Base-by-base conservation (phyloP, 2,329 filamentous ascomycete species). In the Ophiostoma fasciatum region DNA sequence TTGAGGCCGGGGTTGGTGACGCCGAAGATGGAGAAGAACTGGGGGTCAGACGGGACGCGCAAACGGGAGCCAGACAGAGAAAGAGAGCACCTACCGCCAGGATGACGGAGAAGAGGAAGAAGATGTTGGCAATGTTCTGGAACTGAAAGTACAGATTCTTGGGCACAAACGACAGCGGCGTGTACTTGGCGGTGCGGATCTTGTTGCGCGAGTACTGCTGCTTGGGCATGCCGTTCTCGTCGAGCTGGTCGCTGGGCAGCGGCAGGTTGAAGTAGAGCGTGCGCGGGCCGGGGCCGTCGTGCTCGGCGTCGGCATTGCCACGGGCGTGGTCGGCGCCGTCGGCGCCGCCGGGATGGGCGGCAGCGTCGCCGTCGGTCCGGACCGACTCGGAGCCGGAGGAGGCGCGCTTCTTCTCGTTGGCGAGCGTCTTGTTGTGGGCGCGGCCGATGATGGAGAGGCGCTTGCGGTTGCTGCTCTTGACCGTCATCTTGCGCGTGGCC, bases 101-200 rank as follows among this genome's bases (percentile, higher is more conserved):
- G 52, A 98, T 93, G 54, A 94, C 87, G 49, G 88, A 71, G 61
- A 96, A 94, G 48, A 96, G 66, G 69, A 98, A 98, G 62, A 96
- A 98, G 36, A 96, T 79, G 57, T 98, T 98, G 52, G 90, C 90
- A 50, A 98, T 80, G 53, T 96, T 96, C 60, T 98, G 88, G 54
- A 98, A 96, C 58, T 98, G 92, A 46, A 93, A 83, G 75, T 79
- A 98, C 51, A 98, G 54, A 59, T 98, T 96, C 63, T 96, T 96
- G 12, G 90, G 90, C 20, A 98, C 58, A 59, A 98, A 98, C 41
- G 82, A 93, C 44, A 98, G 59, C 8, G 92, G 80, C 7, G 90
- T 98, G 58, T 98, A 98, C 60, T 96, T 98, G 41, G 90, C 83
- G 4, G 90, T 98, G 48, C 92, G 73, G 55, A 98, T 94, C 67